Conservation (phyloP, 2,329 filamentous ascomycete genomes). For the Colletotrichum melonis region DNA sequence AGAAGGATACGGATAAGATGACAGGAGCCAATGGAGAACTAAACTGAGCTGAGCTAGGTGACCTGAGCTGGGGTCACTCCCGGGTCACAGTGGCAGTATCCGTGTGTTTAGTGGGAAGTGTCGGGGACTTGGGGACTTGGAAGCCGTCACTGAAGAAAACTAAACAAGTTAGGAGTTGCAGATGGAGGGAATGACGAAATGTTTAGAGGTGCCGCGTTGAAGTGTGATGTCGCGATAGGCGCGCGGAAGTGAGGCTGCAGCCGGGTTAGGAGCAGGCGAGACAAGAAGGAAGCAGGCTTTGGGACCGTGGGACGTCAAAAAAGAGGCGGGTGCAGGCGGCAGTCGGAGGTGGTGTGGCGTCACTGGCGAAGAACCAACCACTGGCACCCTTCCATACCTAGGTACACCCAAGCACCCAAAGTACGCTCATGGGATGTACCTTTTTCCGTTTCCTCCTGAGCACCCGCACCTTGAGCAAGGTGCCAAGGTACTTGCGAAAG, state of each 20-base stretch:
- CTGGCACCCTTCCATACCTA: no score
- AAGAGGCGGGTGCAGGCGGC: conserved; percentile 1
- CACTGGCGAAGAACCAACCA: background rate
- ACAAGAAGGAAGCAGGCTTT: background rate
- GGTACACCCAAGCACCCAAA: no score
- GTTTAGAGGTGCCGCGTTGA: background rate
- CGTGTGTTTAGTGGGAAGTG: background rate
- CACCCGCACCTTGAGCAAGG: background rate
- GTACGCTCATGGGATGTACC: background rate
- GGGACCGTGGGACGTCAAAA: background rate
- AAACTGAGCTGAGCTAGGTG: background rate
- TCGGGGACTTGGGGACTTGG: no score
- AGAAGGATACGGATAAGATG: background rate
- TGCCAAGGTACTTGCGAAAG: background rate
- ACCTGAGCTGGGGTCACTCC: conserved; percentile 9
- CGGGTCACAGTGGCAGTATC: background rate
- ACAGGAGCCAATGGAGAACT: background rate
- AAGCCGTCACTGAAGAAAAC: background rate
- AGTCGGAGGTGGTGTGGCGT: background rate
- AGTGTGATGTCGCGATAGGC: background rate
- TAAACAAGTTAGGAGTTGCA: background rate
- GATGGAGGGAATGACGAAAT: background rate
- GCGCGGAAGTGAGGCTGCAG: conserved; percentile 1
- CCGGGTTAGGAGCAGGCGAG: background rate
- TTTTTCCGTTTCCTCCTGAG: background rate